Conservation (phyloP, 768 basidiomycete genomes). For the Lentinula guzmanii region DNA sequence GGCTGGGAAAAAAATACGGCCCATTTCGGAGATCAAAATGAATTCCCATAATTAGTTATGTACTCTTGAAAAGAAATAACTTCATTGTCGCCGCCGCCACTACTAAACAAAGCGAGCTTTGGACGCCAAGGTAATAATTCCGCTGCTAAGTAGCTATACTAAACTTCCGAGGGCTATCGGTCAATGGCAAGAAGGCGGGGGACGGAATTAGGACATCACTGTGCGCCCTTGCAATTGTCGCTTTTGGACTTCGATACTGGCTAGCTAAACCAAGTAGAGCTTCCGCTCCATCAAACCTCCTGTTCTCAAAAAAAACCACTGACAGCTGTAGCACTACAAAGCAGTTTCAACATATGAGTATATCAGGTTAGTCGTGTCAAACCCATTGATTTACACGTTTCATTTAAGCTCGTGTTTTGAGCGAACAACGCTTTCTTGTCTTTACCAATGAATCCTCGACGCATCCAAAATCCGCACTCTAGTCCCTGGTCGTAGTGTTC, state of each 20-base stretch:
- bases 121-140: not conserved
- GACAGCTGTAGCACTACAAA: not conserved
- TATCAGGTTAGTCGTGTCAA: not conserved
- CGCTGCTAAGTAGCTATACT: not conserved
- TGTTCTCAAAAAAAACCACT: not conserved
- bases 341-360: not conserved
- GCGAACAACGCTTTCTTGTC: not conserved
- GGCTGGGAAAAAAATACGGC: not conserved
- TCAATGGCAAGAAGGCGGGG: not conserved
- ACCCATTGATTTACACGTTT: not conserved
- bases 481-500: not conserved
- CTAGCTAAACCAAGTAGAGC: too few species aligned
- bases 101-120: not conserved
- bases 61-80: not conserved
- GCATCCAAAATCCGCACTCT: not conserved
- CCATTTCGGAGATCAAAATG: slow-evolving; percentile 1
- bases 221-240: too few species aligned
- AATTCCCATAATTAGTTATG: not conserved
- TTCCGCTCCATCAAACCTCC: not conserved
- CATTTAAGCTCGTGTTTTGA: not conserved
- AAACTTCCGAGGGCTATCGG: not conserved
- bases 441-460: not conserved
- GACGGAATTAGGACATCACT: not conserved
- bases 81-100: not conserved
- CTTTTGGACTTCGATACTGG: too few species aligned